Conservation (phyloP, 148 eudicot genomes). For the Nepenthes gracilis region DNA sequence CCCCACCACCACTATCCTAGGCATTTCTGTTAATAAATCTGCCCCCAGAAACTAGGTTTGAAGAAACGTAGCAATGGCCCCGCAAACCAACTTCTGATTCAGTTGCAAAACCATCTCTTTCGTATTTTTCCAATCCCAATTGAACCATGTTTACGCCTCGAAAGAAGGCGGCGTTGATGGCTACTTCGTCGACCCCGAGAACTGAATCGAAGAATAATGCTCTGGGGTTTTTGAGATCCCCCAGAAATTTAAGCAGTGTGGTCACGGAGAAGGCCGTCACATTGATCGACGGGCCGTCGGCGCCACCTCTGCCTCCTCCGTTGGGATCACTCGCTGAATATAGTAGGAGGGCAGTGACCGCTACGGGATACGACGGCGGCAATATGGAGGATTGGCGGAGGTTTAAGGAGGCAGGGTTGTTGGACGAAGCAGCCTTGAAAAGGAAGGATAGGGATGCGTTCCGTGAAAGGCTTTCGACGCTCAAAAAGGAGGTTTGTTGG, state of each 20-base stretch:
- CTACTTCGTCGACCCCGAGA: not conserved
- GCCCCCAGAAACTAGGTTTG: too few species aligned
- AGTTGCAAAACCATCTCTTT: too few species aligned
- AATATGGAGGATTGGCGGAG: constrained; percentile 63
- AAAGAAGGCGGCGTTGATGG: constrained; percentile 29
- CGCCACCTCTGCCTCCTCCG: constrained; percentile 41
- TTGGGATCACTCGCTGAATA: constrained; percentile 25
- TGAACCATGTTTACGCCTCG: constrained; percentile 53
- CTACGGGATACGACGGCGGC: constrained; percentile 9
- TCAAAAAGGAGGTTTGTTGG: constrained; percentile 55
- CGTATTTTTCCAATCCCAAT: not conserved
- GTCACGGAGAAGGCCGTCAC: constrained; percentile 50
- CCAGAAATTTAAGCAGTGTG: not conserved
- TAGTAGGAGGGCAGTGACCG: constrained; percentile 5
- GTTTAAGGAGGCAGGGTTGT: constrained; percentile 70
- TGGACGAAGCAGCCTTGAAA: constrained; percentile 51
- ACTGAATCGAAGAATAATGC: too few species aligned
- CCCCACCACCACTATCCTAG: too few species aligned
- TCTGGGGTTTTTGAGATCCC: not conserved
- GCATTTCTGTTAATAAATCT: too few species aligned
- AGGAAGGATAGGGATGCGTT: constrained; percentile 46
- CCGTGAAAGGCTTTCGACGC: constrained; percentile 25
- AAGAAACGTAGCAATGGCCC: too few species aligned
- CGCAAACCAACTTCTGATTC: too few species aligned
- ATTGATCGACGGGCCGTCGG: constrained; percentile 38